A percentile compares a stretch with the other conserved stretches of the same genome.
phyloP scores from a whole-genome alignment of 2,329 filamentous ascomycete species.

The Arthroderma uncinatum region DNA sequence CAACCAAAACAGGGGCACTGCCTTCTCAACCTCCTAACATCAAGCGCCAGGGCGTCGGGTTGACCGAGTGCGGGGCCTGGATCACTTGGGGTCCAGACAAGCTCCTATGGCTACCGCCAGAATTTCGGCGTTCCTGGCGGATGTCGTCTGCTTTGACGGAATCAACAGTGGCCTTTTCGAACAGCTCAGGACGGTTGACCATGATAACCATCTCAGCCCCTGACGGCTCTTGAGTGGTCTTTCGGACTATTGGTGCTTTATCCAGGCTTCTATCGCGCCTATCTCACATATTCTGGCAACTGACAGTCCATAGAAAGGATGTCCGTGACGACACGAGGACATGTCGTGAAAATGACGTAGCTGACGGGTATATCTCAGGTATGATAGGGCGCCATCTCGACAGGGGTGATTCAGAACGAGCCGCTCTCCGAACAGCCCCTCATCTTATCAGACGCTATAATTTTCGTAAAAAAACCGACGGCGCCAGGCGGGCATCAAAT shows the following conservation, averaged over 20 bases:
- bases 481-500: neutral
- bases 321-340: no score
- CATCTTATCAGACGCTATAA: neutral
- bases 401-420: neutral
- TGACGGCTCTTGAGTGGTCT: no score
- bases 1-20: neutral
- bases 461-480: neutral
- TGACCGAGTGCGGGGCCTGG: neutral
- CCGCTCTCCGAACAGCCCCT: neutral
- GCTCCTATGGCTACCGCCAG: neutral
- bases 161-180: neutral
- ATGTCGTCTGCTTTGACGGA: neutral
- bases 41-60: neutral
- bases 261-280: no score
- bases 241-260: no score
- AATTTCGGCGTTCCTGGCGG: neutral
- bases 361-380: neutral
- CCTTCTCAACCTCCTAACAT: neutral
- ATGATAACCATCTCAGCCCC: neutral
- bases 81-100: neutral
- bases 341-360: no score
- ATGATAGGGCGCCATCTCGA: neutral
- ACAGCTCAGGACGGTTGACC: neutral
- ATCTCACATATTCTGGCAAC: no score
- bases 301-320: no score